phyloP scores from a whole-genome alignment of 2,329 filamentous ascomycete species.

The Delphinella strobiligena region DNA sequence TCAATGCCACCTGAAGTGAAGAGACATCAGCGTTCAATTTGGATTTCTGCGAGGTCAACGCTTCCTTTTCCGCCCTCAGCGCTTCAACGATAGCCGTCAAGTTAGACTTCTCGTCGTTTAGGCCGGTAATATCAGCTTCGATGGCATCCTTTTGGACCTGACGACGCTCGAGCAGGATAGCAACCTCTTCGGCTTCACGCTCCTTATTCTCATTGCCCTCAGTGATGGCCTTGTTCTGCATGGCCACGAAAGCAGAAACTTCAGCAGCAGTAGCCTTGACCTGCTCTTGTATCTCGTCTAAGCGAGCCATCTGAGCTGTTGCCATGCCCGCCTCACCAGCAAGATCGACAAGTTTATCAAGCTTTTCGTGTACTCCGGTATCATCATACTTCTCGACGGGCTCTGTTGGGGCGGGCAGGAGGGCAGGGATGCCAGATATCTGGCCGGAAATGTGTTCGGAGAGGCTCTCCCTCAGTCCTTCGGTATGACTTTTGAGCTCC shows the following conservation, averaged over 20 bases:
- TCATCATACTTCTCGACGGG: conserved; percentile 55
- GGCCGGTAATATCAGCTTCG: conserved; percentile 32
- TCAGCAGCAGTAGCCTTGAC: conserved; percentile 75
- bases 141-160: conserved; percentile 52
- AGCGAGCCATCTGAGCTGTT: conserved; percentile 62
- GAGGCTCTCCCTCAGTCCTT: conserved; percentile 7
- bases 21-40: conserved; percentile 76
- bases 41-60: conserved; percentile 64
- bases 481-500: conserved; percentile 7
- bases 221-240: conserved; percentile 61
- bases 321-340: conserved; percentile 56
- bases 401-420: conserved; percentile 28
- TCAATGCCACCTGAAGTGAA: conserved; percentile 78
- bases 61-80: conserved; percentile 60
- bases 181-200: conserved; percentile 67
- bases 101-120: conserved; percentile 34
- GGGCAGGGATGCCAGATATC: conserved; percentile 23
- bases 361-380: conserved; percentile 43
- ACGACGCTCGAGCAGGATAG: conserved; percentile 67
- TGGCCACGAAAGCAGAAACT: conserved; percentile 68
- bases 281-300: conserved; percentile 81
- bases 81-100: conserved; percentile 41
- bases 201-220: conserved; percentile 71
- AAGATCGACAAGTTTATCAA: conserved; percentile 47
- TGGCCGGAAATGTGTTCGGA: conserved; percentile 3